Evolutionary conservation across 768 basidiomycete genomes (phyloP).

Genomic region (Trametes punicea): DNA sequence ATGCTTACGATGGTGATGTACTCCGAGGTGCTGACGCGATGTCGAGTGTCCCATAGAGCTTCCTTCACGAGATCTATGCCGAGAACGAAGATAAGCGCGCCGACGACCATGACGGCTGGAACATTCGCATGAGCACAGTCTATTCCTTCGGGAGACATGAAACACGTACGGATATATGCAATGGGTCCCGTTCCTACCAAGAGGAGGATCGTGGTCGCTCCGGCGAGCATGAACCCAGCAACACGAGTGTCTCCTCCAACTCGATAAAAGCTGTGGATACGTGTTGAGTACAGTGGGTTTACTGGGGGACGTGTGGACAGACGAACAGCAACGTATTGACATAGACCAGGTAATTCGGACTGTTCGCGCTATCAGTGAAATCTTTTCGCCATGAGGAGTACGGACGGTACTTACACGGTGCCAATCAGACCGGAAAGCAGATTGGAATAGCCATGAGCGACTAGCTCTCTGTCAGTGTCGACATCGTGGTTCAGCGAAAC

Average conservation of each 20-base stretch:
- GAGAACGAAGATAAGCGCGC: conserved; percentile 88
- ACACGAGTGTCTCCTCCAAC: conserved; percentile 85
- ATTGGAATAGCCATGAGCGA: conserved; percentile 92
- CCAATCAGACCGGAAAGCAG: conserved; percentile 76
- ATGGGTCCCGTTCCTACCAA: conserved; percentile 86
- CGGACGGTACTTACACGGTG: conserved; percentile 60
- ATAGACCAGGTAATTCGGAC: conserved; percentile 82
- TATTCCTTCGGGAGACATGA: background rate
- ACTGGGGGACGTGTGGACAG: conserved; percentile 5
- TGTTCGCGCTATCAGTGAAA: background rate
- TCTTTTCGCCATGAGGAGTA: too few species aligned
- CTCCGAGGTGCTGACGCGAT: conserved; percentile 77
- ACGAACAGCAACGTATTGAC: conserved; percentile 78
- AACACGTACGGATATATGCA: conserved; percentile 78
- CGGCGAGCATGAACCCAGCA: conserved; percentile 81
- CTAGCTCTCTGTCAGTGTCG: conserved; percentile 88
- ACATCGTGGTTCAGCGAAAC: conserved; percentile 88
- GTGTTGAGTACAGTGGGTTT: background rate
- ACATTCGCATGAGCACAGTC: too few species aligned
- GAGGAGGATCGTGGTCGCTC: conserved; percentile 67
- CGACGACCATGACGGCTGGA: conserved; percentile 86
- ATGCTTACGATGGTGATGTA: conserved; percentile 84
- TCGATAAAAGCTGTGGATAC: conserved; percentile 69
- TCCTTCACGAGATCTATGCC: conserved; percentile 95
- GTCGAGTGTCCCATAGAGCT: conserved; percentile 92